phyloP scores from a whole-genome alignment of 2,329 filamentous ascomycete species.

The Nemania serpens region DNA sequence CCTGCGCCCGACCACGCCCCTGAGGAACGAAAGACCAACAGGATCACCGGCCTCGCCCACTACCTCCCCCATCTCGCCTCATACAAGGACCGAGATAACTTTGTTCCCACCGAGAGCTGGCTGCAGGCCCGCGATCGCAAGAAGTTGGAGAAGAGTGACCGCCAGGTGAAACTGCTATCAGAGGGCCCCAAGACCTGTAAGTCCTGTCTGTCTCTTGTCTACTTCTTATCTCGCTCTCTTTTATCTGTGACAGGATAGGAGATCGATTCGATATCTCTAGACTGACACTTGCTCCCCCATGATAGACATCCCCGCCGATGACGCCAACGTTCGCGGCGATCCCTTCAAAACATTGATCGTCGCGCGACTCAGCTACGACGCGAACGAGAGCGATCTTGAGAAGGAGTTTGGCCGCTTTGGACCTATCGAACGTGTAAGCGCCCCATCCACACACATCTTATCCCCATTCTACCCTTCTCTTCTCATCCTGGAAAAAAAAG shows the following conservation, averaged over 20 bases:
- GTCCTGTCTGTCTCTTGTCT: too few species aligned
- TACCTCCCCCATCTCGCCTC: slow-evolving; percentile 75
- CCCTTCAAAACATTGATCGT: slow-evolving; percentile 96
- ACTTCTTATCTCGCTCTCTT: not conserved
- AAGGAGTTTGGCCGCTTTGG: slow-evolving; percentile 93
- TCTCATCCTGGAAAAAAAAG: not conserved
- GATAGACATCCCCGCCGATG: slow-evolving; percentile 78
- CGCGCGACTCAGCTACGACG: slow-evolving; percentile 85
- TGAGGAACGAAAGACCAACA: slow-evolving; percentile 76
- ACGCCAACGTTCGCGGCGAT: slow-evolving; percentile 88
- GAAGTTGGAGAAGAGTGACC: slow-evolving; percentile 77
- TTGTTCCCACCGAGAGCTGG: slow-evolving; percentile 89
- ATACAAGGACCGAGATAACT: slow-evolving; percentile 78
- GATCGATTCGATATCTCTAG: not conserved
- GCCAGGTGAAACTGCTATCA: slow-evolving; percentile 64
- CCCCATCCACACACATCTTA: too few species aligned
- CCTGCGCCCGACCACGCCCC: slow-evolving; percentile 81
- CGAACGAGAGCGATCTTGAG: slow-evolving; percentile 87
- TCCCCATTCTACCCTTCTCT: not conserved
- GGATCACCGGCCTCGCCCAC: slow-evolving; percentile 73
- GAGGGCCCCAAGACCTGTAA: slow-evolving; percentile 70
- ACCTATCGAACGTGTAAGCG: slow-evolving; percentile 83
- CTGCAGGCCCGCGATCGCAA: slow-evolving; percentile 83
- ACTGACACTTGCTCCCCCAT: slow-evolving; percentile 8
- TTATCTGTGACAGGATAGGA: not conserved